Percentiles rank a stretch among this genome's conserved stretches.
Conservation (phyloP, 176 grass and related monocot species). For the Cenchrus purpureus region DNA sequence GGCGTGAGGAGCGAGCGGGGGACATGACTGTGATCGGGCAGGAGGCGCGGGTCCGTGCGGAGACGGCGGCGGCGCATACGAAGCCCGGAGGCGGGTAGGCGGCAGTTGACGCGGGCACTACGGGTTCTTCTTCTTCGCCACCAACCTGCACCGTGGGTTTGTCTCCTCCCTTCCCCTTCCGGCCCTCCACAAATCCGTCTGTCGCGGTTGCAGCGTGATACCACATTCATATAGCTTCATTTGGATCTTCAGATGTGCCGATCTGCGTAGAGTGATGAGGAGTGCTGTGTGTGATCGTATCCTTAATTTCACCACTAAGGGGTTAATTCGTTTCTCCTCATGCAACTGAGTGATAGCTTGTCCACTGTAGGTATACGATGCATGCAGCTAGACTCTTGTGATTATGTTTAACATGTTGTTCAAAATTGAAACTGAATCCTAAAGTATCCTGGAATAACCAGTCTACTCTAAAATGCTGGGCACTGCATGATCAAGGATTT, state of each 20-base stretch:
- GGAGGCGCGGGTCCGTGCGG: background rate
- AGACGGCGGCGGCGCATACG: constrained; percentile 6
- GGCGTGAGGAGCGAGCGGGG: too few species aligned
- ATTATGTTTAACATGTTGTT: background rate
- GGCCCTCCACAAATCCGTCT: background rate
- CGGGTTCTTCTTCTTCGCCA: constrained; percentile 86
- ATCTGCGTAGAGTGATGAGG: constrained; percentile 70
- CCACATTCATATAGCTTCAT: background rate
- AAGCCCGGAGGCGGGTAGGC: constrained; percentile 29
- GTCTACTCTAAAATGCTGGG: background rate
- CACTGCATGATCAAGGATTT: background rate
- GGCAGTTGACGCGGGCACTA: constrained; percentile 72
- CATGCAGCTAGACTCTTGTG: background rate
- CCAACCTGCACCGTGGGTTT: constrained; percentile 75
- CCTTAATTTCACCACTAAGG: background rate
- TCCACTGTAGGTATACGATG: background rate
- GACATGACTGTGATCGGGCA: too few species aligned
- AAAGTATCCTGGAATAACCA: background rate
- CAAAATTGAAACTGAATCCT: background rate
- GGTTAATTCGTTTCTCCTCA: background rate
- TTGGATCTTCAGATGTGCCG: constrained; percentile 63
- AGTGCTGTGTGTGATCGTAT: constrained; percentile 87
- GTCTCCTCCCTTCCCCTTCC: background rate
- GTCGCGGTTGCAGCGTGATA: background rate
- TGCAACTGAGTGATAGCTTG: background rate